Percentiles rank a stretch among this genome's conserved stretches.
Evolutionary conservation across 2,329 filamentous ascomycete genomes (phyloP).

Genomic region (Torrubiella hemipterigena): DNA sequence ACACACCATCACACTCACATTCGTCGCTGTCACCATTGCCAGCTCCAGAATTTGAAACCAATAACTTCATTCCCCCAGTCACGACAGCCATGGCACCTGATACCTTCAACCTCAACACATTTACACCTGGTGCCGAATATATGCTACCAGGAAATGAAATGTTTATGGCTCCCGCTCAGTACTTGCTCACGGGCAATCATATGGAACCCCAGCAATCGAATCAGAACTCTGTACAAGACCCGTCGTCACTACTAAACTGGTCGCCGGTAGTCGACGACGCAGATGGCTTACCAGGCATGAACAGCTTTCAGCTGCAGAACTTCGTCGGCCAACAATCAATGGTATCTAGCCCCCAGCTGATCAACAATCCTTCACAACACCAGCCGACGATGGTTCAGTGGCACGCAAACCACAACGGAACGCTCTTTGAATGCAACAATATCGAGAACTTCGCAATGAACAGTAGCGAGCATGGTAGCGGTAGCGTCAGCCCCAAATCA

Average conservation of each 20-base stretch:
- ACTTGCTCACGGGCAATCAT: conserved; percentile 23
- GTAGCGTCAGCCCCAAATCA: conserved; percentile 18
- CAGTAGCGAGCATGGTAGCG: conserved; percentile 13
- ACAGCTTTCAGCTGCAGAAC: conserved; percentile 16
- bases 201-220: conserved; percentile 16
- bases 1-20: conserved; percentile 17
- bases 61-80: conserved; percentile 19
- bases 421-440: conserved; percentile 30
- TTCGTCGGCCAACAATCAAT: conserved; percentile 13
- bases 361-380: neutral
- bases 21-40: conserved; percentile 28
- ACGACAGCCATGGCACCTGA: conserved; percentile 16
- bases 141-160: conserved; percentile 18
- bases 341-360: neutral
- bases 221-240: conserved; percentile 13
- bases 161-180: conserved; percentile 25
- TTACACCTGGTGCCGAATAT: conserved; percentile 14
- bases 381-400: conserved; percentile 2
- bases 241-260: conserved; percentile 1
- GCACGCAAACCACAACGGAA: conserved; percentile 15
- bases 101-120: conserved; percentile 13
- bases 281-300: conserved; percentile 19
- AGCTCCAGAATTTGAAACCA: conserved; percentile 24
- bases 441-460: conserved; percentile 22
- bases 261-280: neutral